Conservation (phyloP, 108 stramenopile genomes). For the Nitzschia sp. region DNA sequence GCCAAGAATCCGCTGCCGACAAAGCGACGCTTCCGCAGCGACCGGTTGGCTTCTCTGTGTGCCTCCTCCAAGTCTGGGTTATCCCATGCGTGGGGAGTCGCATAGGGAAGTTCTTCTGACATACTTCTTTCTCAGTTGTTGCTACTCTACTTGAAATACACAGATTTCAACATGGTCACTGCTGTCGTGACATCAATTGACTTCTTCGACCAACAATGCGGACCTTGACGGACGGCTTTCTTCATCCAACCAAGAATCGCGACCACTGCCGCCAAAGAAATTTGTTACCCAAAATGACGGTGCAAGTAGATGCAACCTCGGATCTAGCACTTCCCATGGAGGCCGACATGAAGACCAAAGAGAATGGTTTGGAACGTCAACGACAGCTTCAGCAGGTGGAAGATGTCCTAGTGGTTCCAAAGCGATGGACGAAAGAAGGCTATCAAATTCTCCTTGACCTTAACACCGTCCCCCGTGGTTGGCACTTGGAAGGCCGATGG, state of each 20-base stretch:
- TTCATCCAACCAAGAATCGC: too few relatives aligned
- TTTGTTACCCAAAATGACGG: too few relatives aligned
- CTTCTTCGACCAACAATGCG: not conserved
- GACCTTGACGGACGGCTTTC: not conserved
- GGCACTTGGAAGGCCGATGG: slow-evolving; percentile 77
- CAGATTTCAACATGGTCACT: too few relatives aligned
- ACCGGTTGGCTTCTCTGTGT: slow-evolving; percentile 11
- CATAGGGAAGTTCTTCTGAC: slow-evolving; percentile 29
- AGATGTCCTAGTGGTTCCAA: slow-evolving; percentile 57
- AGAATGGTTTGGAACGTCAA: not conserved
- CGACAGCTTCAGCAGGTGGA: slow-evolving; percentile 2
- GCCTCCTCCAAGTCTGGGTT: slow-evolving; percentile 14
- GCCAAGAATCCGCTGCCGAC: slow-evolving; percentile 35
- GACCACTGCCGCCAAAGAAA: too few relatives aligned
- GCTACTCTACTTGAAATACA: not conserved
- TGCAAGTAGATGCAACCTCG: too few relatives aligned
- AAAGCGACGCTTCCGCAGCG: slow-evolving; percentile 24
- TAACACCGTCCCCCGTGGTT: slow-evolving; percentile 48
- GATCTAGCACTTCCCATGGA: too few relatives aligned
- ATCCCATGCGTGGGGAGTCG: slow-evolving; percentile 39
- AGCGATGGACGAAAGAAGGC: slow-evolving; percentile 56
- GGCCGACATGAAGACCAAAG: not conserved
- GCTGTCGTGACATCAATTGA: too few relatives aligned
- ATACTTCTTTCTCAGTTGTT: slow-evolving; percentile 8
- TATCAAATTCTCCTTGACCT: slow-evolving; percentile 48